Percentiles rank a stretch among this genome's conserved stretches.
Evolutionary conservation across 2,329 filamentous ascomycete genomes (phyloP).

Genomic region (Hypoxylon sp.): DNA sequence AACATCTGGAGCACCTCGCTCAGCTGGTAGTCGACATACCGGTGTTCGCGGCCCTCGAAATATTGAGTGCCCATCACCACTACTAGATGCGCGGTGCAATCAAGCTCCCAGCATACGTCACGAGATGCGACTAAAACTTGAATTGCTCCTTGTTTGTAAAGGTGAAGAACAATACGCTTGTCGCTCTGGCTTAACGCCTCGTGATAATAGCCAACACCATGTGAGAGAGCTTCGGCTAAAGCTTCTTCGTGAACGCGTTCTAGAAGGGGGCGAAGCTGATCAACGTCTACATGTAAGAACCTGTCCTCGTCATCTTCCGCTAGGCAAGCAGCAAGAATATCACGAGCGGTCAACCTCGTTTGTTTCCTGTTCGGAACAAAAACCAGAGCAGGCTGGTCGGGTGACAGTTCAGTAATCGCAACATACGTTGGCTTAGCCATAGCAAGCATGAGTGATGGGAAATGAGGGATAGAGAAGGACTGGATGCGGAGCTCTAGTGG

Average conservation of each 20-base stretch:
- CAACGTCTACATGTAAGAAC: slow-evolving; percentile 86
- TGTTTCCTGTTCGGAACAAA: slow-evolving; percentile 97
- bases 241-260: slow-evolving; percentile 87
- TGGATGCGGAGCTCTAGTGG: slow-evolving; percentile 95
- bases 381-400: slow-evolving; percentile 89
- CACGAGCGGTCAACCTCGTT: slow-evolving; percentile 85
- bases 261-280: slow-evolving; percentile 85
- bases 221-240: slow-evolving; percentile 87
- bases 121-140: slow-evolving; percentile 83
- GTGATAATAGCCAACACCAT: slow-evolving; percentile 97
- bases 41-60: slow-evolving; percentile 95
- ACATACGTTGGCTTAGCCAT: slow-evolving; percentile 97
- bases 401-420: slow-evolving; percentile 87
- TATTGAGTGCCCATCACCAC: slow-evolving; percentile 98
- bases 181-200: slow-evolving; percentile 91
- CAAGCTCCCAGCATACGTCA: slow-evolving; percentile 96
- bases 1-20: slow-evolving; percentile 98
- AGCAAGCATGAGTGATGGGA: slow-evolving; percentile 97
- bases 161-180: slow-evolving; percentile 92
- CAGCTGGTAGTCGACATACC: slow-evolving; percentile 95
- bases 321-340: slow-evolving; percentile 87
- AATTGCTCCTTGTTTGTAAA: slow-evolving; percentile 90
- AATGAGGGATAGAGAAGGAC: slow-evolving; percentile 95
- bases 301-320: slow-evolving; percentile 93
- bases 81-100: slow-evolving; percentile 88